Evolutionary conservation across 2,329 filamentous ascomycete genomes (phyloP), one percentile per base, ranked within the genome.

Genomic region (Stachybotrys echinatus): DNA sequence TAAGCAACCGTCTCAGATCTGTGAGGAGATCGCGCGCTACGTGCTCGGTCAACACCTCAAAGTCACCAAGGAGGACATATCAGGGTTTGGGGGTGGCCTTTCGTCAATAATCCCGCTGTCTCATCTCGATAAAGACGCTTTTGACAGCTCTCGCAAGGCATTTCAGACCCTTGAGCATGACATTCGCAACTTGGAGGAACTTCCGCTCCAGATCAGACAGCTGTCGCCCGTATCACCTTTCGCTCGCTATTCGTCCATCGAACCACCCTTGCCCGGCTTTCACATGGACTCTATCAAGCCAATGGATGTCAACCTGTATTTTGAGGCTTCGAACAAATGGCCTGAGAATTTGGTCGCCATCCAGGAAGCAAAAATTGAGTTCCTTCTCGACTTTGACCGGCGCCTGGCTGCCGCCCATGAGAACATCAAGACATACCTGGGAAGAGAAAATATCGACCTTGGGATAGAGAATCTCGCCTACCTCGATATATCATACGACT

Each of bases 241-340:
- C 49, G 76, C 95, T 7, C 84, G 92, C 39, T 92, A 87, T 55
- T 74, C 90, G 1, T 89, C 87, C 0, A 67, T 88, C 8, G 57
- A 66, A 5, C 59, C 64, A 14, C 69, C 69, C 0, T 52, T 55
- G 21, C 66, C 75, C 38, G 71, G 72, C 21, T 72, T 75, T 14
- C 69, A 72, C 46, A 74, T 73, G 19, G 70, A 67, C 1, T 58
- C 68, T 18, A 59, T 74, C 48, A 63, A 67, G 22, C 86, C 89
- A 1, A 86, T 92, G 56, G 85, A 95, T 57, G 80, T 95, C 27
- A 80, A 91, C 40, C 77, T 99, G 45, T 92, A 92, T 62, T 97
- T 99, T 59, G 94, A 99, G 70, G 89, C 88, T 5, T 97, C 94
- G 6, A 86, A 84, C 43, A 87, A 89, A 58, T 99, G 94, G 94